Evolutionary conservation across 257 asterid species (phyloP).

Genomic region (Galeopsis tetrahit): DNA sequence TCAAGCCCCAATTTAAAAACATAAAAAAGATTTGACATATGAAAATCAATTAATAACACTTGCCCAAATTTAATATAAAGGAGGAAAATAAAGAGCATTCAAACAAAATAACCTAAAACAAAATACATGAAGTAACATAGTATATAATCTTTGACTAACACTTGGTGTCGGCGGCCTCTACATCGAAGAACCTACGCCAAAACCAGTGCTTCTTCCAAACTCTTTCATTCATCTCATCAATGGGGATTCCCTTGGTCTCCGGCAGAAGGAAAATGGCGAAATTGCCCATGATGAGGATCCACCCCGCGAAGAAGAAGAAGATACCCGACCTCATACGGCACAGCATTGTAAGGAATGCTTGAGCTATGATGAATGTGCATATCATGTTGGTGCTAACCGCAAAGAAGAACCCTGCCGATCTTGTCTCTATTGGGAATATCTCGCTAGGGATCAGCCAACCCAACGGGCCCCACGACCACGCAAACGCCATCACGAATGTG

Average conservation of each 20-base stretch:
- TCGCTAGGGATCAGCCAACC: constrained; percentile 70
- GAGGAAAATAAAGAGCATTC: too few relatives aligned
- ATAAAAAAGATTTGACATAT: too few relatives aligned
- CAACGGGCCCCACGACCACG: constrained; percentile 71
- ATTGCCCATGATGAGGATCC: constrained; percentile 44
- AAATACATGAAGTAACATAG: too few relatives aligned
- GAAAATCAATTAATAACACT: too few relatives aligned
- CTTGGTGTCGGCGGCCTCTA: too few relatives aligned
- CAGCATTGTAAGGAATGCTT: constrained; percentile 59
- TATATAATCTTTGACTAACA: too few relatives aligned
- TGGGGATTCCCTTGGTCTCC: constrained; percentile 60
- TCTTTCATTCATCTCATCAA: constrained; percentile 52
- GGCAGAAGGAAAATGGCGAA: constrained; percentile 47
- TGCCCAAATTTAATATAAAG: too few relatives aligned
- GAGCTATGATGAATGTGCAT: constrained; percentile 59
- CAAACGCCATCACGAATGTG: constrained; percentile 48
- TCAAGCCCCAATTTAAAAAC: too few relatives aligned
- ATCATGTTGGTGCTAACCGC: constrained; percentile 57
- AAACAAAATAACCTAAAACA: too few relatives aligned
- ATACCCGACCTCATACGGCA: constrained; percentile 46
- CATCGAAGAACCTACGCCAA: constrained; percentile 41
- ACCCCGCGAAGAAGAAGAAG: constrained; percentile 55
- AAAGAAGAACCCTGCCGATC: constrained; percentile 50
- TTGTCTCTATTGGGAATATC: constrained; percentile 51
- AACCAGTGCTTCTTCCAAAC: constrained; percentile 55